phyloP scores from a whole-genome alignment of 352 stramenopile genomes.

The Phytophthora pini region DNA sequence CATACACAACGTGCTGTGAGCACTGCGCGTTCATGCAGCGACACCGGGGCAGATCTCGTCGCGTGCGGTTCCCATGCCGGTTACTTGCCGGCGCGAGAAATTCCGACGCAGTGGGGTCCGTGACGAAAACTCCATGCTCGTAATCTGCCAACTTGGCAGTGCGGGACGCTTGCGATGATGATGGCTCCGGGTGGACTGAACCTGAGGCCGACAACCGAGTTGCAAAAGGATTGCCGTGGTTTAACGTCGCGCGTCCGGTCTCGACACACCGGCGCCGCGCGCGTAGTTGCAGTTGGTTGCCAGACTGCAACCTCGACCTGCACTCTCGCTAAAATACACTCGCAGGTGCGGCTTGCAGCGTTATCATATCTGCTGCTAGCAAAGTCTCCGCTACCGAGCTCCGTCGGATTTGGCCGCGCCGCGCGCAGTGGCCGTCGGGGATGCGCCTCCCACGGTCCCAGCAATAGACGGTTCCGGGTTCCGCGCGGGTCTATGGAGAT shows the following conservation, averaged over 20 bases:
- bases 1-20: not conserved
- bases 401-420: conserved; percentile 25
- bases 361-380: not conserved
- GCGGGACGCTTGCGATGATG: conserved; percentile 22
- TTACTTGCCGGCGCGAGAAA: too few relatives aligned
- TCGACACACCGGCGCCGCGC: conserved; percentile 9
- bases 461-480: conserved; percentile 30
- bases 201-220: conserved; percentile 2
- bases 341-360: not conserved
- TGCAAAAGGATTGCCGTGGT: not conserved
- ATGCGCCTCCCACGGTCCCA: conserved; percentile 33
- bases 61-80: too few relatives aligned
- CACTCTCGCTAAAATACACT: not conserved
- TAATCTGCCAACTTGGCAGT: conserved; percentile 11
- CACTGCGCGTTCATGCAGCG: too few relatives aligned
- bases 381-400: conserved; percentile 15
- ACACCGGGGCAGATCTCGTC: too few relatives aligned
- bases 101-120: too few relatives aligned
- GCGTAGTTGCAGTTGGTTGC: conserved; percentile 4
- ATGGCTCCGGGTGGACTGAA: conserved; percentile 16
- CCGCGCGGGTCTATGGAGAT: conserved; percentile 2
- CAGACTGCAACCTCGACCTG: not conserved
- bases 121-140: not conserved
- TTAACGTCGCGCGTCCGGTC: conserved; percentile 14
- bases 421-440: not conserved